A percentile compares a stretch with the other conserved stretches of the same genome.
phyloP scores from a whole-genome alignment of 495 filamentous ascomycete species.

The Penicillium cinerascens region DNA sequence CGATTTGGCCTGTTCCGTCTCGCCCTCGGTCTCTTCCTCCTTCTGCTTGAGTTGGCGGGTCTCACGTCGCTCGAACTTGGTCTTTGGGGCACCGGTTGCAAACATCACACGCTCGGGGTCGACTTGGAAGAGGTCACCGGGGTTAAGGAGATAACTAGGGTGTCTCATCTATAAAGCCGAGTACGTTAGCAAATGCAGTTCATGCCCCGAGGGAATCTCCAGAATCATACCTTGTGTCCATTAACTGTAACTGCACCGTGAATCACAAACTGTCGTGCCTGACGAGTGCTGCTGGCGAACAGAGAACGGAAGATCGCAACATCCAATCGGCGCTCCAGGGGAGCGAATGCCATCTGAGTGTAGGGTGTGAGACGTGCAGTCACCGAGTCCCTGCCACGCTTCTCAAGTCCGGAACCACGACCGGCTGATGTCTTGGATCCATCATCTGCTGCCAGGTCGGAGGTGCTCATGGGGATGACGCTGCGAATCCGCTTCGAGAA shows the following conservation, averaged over 20 bases:
- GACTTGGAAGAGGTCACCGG: conserved; percentile 96
- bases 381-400: conserved; percentile 3
- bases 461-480: conserved; percentile 79
- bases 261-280: conserved; percentile 89
- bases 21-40: conserved; percentile 21
- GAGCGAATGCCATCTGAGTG: conserved; percentile 89
- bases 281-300: conserved; percentile 91
- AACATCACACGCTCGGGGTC: conserved; percentile 81
- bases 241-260: conserved; percentile 95
- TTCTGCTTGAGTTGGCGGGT: conserved; percentile 27
- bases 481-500: conserved; percentile 73
- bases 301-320: conserved; percentile 86
- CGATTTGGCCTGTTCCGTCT: conserved; percentile 28
- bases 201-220: not conserved
- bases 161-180: conserved; percentile 67
- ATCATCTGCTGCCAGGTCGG: conserved; percentile 70
- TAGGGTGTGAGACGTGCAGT: conserved; percentile 61
- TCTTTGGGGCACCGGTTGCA: conserved; percentile 76
- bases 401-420: conserved; percentile 68
- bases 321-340: conserved; percentile 85
- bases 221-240: conserved; percentile 73
- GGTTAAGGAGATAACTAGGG: conserved; percentile 92
- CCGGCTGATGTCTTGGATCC: conserved; percentile 78
- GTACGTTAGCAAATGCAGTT: conserved; percentile 3
- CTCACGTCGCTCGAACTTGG: conserved; percentile 44